These are phyloP conservation scores for Alternaria novae-zelandiae DNA, from an alignment of 2,329 filamentous ascomycete species.

Conservation along the genomic window DNA sequence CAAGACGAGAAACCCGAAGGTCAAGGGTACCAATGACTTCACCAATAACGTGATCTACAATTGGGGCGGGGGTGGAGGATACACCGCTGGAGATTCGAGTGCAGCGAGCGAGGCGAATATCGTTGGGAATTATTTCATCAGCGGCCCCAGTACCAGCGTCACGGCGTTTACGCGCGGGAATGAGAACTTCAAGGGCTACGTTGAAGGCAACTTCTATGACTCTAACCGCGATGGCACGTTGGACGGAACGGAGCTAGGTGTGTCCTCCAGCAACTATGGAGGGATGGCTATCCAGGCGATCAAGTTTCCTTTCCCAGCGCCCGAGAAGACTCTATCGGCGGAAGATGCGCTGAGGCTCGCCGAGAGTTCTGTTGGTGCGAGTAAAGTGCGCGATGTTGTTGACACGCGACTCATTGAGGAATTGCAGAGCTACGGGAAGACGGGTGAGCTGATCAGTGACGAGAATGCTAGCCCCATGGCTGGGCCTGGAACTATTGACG, in stretches of 20 bases:
- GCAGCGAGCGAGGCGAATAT: slow-evolving; percentile 60
- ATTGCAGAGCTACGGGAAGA: slow-evolving; percentile 55
- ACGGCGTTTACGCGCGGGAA: slow-evolving; percentile 64
- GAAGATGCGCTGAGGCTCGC: slow-evolving; percentile 52
- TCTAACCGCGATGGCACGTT: slow-evolving; percentile 57
- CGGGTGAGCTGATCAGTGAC: slow-evolving; percentile 55
- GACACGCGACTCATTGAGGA: slow-evolving; percentile 54
- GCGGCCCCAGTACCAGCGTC: slow-evolving; percentile 58
- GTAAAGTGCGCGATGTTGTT: slow-evolving; percentile 53
- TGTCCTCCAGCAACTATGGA: slow-evolving; percentile 54
- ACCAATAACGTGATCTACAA: slow-evolving; percentile 62
- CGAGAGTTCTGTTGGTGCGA: slow-evolving; percentile 52
- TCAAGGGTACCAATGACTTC: slow-evolving; percentile 64
- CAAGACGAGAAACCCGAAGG: slow-evolving; percentile 64
- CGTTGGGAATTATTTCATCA: slow-evolving; percentile 64
- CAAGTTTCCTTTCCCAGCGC: slow-evolving; percentile 54
- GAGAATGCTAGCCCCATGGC: slow-evolving; percentile 53
- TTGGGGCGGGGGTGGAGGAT: slow-evolving; percentile 61
- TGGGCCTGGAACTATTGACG: slow-evolving; percentile 49
- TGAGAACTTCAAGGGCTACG: slow-evolving; percentile 60
- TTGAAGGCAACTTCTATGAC: slow-evolving; percentile 61
- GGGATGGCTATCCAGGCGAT: slow-evolving; percentile 53
- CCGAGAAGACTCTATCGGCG: slow-evolving; percentile 50
- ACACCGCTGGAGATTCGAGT: slow-evolving; percentile 60
- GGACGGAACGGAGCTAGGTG: slow-evolving; percentile 56